A percentile compares a stretch with the other conserved stretches of the same genome.
These are phyloP conservation scores for Pleurotus salmoneostramineus DNA, from an alignment of 768 basidiomycete genomes.

Conservation along the genomic window DNA sequence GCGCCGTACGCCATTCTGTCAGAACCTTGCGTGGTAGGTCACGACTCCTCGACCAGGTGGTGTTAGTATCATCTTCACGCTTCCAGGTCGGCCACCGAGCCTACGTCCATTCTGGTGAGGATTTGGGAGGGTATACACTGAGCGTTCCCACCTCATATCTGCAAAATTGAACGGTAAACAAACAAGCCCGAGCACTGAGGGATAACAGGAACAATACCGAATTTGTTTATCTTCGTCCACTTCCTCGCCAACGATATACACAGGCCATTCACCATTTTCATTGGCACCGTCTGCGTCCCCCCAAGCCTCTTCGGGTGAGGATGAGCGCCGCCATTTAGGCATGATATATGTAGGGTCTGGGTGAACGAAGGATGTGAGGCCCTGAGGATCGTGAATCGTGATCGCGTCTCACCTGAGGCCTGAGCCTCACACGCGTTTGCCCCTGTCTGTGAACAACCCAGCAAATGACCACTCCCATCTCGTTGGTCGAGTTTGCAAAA, in stretches of 20 bases:
- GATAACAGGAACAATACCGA: constrained; percentile 18
- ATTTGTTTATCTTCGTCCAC: constrained; percentile 26
- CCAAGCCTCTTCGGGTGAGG: not conserved
- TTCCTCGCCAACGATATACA: constrained; percentile 36
- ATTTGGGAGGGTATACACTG: too few relatives aligned
- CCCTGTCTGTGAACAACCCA: not conserved
- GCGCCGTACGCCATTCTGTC: constrained; percentile 18
- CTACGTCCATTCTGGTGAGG: not conserved
- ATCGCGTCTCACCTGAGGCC: not conserved
- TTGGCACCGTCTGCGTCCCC: constrained; percentile 22
- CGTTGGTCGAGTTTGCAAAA: constrained; percentile 42
- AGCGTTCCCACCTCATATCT: constrained; percentile 27
- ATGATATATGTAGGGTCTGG: too few relatives aligned
- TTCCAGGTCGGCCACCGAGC: constrained; percentile 47
- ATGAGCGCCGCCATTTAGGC: constrained; percentile 7
- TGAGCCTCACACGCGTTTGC: too few relatives aligned
- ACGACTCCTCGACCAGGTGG: constrained; percentile 39
- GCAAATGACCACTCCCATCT: constrained; percentile 27
- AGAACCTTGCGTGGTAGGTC: constrained; percentile 16
- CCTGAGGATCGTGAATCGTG: not conserved
- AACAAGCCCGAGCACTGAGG: too few relatives aligned
- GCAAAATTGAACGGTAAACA: constrained; percentile 17
- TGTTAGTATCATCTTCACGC: constrained; percentile 47
- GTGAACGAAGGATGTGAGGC: not conserved
- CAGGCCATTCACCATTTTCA: constrained; percentile 23